A percentile compares a stretch with the other conserved stretches of the same genome.
Evolutionary conservation across 495 filamentous ascomycete species (phyloP).

Genomic region (Oleoguttula mirabilis): DNA sequence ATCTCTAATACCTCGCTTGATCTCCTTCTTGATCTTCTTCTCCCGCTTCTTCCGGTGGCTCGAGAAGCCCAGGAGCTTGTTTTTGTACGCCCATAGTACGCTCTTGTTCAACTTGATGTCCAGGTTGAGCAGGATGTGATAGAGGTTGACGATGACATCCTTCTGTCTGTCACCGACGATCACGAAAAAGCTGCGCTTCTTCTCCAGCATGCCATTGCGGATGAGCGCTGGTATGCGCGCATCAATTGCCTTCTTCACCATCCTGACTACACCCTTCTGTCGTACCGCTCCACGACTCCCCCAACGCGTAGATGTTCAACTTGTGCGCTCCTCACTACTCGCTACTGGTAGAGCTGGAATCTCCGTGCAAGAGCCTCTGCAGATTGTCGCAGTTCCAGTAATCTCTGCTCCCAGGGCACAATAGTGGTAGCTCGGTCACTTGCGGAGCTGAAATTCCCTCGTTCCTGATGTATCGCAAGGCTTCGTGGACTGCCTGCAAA

Average conservation of each 20-base stretch:
- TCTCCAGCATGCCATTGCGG: slow-evolving; percentile 81
- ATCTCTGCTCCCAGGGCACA: no score
- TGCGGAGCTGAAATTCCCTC: no score
- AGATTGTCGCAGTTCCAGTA: no score
- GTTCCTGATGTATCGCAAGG: no score
- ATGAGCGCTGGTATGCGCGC: slow-evolving; percentile 93
- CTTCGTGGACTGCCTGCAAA: no score
- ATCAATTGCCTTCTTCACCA: slow-evolving; percentile 46
- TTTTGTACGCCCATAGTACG: slow-evolving; percentile 99
- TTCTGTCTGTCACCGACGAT: slow-evolving; percentile 93
- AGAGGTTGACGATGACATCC: slow-evolving; percentile 91
- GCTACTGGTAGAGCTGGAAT: no score
- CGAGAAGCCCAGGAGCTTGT: slow-evolving; percentile 88
- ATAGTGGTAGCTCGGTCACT: no score
- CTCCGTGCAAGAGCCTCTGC: no score
- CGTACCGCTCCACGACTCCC: background rate
- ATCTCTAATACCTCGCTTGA: slow-evolving; percentile 89
- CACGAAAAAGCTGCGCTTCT: slow-evolving; percentile 96
- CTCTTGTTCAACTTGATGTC: slow-evolving; percentile 94
- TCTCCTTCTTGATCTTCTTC: slow-evolving; percentile 93
- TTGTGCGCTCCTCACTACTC: no score
- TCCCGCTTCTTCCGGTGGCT: slow-evolving; percentile 95
- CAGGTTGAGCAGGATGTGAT: slow-evolving; percentile 81
- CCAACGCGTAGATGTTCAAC: no score
- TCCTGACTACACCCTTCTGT: slow-evolving; percentile 9